A percentile compares a stretch with the other conserved stretches of the same genome.
Evolutionary conservation across 768 basidiomycete species (phyloP).

Genomic region (Suillus sp.): DNA sequence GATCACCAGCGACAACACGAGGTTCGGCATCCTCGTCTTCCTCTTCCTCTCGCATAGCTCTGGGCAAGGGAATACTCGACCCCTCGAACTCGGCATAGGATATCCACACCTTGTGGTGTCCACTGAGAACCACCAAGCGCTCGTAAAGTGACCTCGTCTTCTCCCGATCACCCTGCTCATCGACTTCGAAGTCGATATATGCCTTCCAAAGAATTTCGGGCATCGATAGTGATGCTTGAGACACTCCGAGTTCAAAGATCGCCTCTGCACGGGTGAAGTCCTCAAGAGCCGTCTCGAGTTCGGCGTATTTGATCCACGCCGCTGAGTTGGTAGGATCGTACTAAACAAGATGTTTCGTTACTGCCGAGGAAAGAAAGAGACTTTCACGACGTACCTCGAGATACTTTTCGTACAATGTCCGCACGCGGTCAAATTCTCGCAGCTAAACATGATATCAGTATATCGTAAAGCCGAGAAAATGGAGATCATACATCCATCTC

Average conservation of each 20-base stretch:
- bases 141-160: constrained; percentile 86
- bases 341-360: constrained; percentile 35
- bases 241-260: constrained; percentile 90
- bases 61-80: constrained; percentile 65
- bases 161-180: constrained; percentile 85
- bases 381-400: constrained; percentile 63
- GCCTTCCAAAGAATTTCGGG: constrained; percentile 94
- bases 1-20: constrained; percentile 72
- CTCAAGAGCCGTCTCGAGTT: constrained; percentile 84
- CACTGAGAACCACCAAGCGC: constrained; percentile 79
- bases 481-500: constrained; percentile 73
- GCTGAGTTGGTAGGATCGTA: constrained; percentile 89
- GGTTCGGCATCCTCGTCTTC: constrained; percentile 51
- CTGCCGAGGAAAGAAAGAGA: background rate
- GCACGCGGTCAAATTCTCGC: constrained; percentile 93
- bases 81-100: constrained; percentile 93
- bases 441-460: constrained; percentile 48
- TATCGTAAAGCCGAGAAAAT: background rate
- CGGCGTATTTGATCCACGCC: constrained; percentile 96
- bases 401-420: constrained; percentile 91
- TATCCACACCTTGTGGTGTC: constrained; percentile 97
- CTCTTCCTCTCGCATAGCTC: constrained; percentile 70
- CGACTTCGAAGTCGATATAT: constrained; percentile 95
- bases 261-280: constrained; percentile 89
- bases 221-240: constrained; percentile 87